phyloP scores from a whole-genome alignment of 140 eudicot species.

The Oenanthe javanica region DNA sequence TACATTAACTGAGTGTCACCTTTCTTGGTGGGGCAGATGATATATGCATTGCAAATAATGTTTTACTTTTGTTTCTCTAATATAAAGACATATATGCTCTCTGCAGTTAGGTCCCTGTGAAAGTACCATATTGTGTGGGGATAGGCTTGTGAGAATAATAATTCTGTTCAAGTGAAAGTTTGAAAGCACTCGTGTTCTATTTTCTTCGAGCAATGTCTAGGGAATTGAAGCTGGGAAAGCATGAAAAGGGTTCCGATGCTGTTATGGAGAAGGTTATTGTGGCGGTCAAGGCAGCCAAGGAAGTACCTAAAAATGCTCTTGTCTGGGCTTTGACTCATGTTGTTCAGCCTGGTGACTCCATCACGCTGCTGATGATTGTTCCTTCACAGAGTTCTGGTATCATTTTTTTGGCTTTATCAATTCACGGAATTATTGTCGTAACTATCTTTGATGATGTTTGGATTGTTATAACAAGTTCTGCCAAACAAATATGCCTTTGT shows the following conservation, averaged over 20 bases:
- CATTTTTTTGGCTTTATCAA: neutral
- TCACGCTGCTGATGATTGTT: conserved; percentile 74
- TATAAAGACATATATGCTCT: conserved; percentile 9
- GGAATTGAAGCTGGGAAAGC: conserved; percentile 52
- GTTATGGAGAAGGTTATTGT: conserved; percentile 74
- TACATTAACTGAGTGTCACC: conserved; percentile 22
- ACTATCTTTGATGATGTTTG: neutral
- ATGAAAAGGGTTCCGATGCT: conserved; percentile 42
- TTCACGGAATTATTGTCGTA: neutral
- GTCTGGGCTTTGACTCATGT: conserved; percentile 99
- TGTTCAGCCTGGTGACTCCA: conserved; percentile 96
- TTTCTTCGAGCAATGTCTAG: conserved; percentile 35
- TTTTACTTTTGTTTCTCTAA: conserved; percentile 15
- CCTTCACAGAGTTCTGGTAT: conserved; percentile 77
- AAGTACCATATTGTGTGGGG: conserved; percentile 11
- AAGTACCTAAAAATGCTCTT: conserved; percentile 81
- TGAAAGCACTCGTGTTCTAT: neutral
- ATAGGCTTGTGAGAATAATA: conserved; percentile 11
- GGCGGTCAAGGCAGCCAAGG: conserved; percentile 91
- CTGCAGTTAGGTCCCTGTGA: conserved; percentile 16
- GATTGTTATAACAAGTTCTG: neutral
- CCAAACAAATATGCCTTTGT: neutral
- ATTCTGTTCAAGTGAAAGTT: conserved; percentile 13
- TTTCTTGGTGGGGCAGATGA: conserved; percentile 22
- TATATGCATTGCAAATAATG: conserved; percentile 15